Conservation (phyloP, 163 green algal species). For the Scenedesmus sp. region DNA sequence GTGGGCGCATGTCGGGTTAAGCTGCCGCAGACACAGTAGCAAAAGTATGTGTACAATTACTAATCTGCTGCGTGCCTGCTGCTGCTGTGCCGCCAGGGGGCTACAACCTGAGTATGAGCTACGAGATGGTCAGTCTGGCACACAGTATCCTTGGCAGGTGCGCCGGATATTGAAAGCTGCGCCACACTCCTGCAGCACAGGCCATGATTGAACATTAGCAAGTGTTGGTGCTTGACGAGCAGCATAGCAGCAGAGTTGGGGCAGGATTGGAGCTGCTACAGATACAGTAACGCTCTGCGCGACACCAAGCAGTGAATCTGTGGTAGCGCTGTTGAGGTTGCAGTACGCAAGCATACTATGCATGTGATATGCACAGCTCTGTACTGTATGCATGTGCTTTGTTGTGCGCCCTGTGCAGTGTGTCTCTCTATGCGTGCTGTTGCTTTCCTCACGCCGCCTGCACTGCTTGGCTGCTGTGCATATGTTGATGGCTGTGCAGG, state of each 20-base stretch:
- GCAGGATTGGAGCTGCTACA: background rate
- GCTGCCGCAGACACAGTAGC: background rate
- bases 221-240: no score
- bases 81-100: background rate
- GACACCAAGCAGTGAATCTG: background rate
- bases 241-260: background rate
- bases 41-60: no score
- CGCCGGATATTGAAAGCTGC: no score
- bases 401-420: no score
- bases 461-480: background rate
- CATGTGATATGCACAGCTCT: background rate
- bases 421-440: no score
- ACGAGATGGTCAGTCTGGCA: background rate
- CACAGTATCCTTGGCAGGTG: no score
- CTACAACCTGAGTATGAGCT: slow-evolving; percentile 2
- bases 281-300: background rate
- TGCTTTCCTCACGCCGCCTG: background rate
- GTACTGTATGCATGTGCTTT: no score
- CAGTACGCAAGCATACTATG: background rate
- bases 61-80: background rate
- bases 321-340: background rate
- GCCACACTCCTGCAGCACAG: no score
- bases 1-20: no score
- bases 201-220: no score
- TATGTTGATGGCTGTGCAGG: background rate